A percentile compares a stretch with the other conserved stretches of the same genome.
phyloP scores from a whole-genome alignment of 1,139 yeast genomes.

The Pichia cactophila region DNA sequence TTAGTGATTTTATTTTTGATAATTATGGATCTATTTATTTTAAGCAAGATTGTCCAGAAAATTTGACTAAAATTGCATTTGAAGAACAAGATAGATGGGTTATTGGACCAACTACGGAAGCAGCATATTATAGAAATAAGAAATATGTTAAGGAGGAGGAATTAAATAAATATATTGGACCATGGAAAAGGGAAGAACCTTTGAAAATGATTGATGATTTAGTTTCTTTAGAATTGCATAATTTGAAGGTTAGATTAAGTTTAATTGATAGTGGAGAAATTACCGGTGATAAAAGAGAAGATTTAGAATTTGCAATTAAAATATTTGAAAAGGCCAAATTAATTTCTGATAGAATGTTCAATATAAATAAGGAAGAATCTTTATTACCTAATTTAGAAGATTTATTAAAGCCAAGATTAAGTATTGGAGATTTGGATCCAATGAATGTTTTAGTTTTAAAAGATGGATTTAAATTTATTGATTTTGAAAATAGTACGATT shows the following conservation, averaged over 20 bases:
- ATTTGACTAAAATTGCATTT: conserved; percentile 38
- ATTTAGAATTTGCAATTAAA: conserved; percentile 33
- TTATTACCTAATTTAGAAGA: conserved; percentile 45
- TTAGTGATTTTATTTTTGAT: conserved; percentile 51
- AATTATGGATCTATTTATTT: conserved; percentile 80
- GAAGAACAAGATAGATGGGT: conserved; percentile 75
- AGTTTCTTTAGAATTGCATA: conserved; percentile 62
- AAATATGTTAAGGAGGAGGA: conserved; percentile 38
- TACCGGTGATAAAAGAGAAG: conserved; percentile 31
- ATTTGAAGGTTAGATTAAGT: conserved; percentile 47
- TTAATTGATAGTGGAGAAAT: conserved; percentile 46
- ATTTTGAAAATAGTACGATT: conserved; percentile 72
- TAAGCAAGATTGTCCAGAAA: conserved; percentile 40
- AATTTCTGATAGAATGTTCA: conserved; percentile 49
- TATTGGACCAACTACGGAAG: conserved; percentile 85
- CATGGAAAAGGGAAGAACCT: conserved; percentile 59
- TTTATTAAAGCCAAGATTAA: conserved; percentile 66
- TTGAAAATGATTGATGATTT: conserved; percentile 54
- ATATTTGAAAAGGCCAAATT: conserved; percentile 54
- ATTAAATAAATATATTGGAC: conserved; percentile 54
- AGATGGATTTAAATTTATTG: conserved; percentile 48
- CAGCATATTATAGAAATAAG: conserved; percentile 66
- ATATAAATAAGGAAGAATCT: conserved; percentile 35
- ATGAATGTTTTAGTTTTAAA: conserved; percentile 61
- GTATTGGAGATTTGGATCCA: conserved; percentile 83